Percentiles rank a stretch among this genome's conserved stretches.
Conservation (phyloP, 1,284 basidiomycete genomes). For the Ceratobasidium sp. region DNA sequence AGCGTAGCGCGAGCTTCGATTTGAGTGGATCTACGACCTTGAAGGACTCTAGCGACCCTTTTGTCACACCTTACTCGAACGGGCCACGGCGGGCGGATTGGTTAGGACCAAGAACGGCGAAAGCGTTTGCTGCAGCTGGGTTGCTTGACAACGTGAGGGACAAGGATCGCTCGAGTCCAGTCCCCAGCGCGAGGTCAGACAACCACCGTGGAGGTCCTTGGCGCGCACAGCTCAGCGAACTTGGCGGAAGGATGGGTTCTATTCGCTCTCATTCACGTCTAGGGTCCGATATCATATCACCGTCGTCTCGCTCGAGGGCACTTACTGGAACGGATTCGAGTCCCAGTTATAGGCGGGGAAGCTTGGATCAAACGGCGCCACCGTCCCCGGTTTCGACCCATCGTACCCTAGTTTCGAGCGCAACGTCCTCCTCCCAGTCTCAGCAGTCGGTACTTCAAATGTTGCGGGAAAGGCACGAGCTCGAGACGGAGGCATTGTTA, state of each 20-base stretch:
- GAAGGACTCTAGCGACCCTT: conserved; percentile 27
- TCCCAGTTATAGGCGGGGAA: conserved; percentile 33
- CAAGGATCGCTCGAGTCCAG: background rate
- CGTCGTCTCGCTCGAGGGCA: conserved; percentile 17
- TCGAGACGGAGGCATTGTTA: conserved; percentile 54
- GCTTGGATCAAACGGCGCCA: conserved; percentile 31
- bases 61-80: background rate
- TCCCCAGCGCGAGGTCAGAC: conserved; percentile 1
- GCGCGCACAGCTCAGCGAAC: conserved; percentile 8
- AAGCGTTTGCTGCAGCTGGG: conserved; percentile 49
- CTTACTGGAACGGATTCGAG: conserved; percentile 17
- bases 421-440: conserved; percentile 31
- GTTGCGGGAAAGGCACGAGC: conserved; percentile 51
- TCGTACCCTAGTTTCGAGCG: conserved; percentile 37
- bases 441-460: conserved; percentile 42
- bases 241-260: background rate
- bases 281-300: conserved; percentile 37
- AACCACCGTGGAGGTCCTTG: conserved; percentile 20
- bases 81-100: conserved; percentile 32
- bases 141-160: conserved; percentile 31
- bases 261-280: conserved; percentile 32
- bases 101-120: conserved; percentile 46
- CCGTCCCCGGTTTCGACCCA: conserved; percentile 40
- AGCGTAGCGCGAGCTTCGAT: conserved; percentile 40
- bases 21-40: conserved; percentile 17